Percentiles rank a stretch among this genome's conserved stretches.
phyloP scores from a whole-genome alignment of 177 flowering plant genomes.

The Vitis hybrid region DNA sequence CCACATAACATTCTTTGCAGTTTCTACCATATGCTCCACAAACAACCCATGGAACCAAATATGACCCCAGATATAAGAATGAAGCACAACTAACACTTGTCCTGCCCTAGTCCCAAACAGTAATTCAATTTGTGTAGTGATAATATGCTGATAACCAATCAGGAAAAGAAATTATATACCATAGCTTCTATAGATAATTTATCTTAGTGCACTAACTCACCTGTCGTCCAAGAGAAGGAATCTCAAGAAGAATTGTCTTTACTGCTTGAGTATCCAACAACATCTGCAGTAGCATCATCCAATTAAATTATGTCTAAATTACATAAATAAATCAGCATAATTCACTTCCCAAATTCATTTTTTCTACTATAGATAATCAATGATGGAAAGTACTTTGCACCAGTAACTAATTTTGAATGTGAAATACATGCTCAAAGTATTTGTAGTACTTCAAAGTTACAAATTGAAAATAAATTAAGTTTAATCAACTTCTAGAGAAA shows the following conservation, averaged over 20 bases:
- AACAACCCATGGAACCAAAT: too few relatives aligned
- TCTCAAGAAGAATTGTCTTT: conserved; percentile 89
- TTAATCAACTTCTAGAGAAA: not conserved
- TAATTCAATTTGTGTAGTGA: too few relatives aligned
- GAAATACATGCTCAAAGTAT: too few relatives aligned
- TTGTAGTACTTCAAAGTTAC: too few relatives aligned
- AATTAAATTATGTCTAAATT: not conserved
- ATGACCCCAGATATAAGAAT: too few relatives aligned
- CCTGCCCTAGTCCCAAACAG: too few relatives aligned
- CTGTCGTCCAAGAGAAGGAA: conserved; percentile 90
- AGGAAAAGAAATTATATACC: not conserved
- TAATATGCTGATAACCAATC: not conserved
- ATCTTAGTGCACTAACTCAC: conserved; percentile 28
- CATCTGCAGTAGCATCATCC: conserved; percentile 57
- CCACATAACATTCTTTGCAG: too few relatives aligned
- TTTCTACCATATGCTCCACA: too few relatives aligned
- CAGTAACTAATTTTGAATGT: not conserved
- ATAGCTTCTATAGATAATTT: not conserved
- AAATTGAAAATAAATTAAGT: not conserved
- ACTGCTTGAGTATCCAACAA: conserved; percentile 96
- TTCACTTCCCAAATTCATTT: too few relatives aligned
- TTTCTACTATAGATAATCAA: not conserved
- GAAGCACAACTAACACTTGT: too few relatives aligned
- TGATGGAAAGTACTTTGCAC: not conserved
- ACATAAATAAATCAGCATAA: not conserved